Evolutionary conservation across 2,329 filamentous ascomycete species (phyloP).

Genomic region (Ceratocystis cubensis): DNA sequence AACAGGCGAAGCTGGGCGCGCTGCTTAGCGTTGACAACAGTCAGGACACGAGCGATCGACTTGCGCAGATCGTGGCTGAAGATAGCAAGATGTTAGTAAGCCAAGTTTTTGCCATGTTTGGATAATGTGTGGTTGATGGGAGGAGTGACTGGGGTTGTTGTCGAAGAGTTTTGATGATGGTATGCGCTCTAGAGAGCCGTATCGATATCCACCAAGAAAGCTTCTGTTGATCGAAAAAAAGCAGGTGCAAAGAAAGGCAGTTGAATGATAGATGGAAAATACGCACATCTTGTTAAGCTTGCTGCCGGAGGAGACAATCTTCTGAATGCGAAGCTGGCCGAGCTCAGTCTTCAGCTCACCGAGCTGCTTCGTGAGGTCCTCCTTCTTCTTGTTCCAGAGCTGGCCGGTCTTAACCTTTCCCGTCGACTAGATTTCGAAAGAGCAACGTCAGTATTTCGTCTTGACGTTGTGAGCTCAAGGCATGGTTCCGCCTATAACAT

Average conservation of each 20-base stretch:
- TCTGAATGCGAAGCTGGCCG: constrained; percentile 92
- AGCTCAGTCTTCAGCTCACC: constrained; percentile 93
- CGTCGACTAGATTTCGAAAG: constrained; percentile 31
- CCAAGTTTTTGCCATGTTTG: not conserved
- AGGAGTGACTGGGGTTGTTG: not conserved
- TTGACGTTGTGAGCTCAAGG: not conserved
- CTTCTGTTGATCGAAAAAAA: not conserved
- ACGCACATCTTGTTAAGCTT: constrained; percentile 97
- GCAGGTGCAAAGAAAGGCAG: not conserved
- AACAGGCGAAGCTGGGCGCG: constrained; percentile 93
- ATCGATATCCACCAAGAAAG: not conserved
- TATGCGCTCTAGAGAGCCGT: not conserved
- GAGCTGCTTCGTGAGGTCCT: constrained; percentile 91
- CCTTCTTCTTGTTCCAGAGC: constrained; percentile 99
- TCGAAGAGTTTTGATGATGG: not conserved
- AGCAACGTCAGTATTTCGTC: constrained; percentile 19
- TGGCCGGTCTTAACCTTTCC: constrained; percentile 82
- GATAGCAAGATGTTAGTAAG: constrained; percentile 24
- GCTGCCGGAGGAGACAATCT: constrained; percentile 86
- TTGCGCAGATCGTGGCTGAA: constrained; percentile 95
- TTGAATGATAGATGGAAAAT: constrained; percentile 13
- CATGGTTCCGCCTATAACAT: constrained; percentile 11
- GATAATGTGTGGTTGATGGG: not conserved
- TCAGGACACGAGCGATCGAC: constrained; percentile 97
- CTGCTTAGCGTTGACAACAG: constrained; percentile 99